A percentile compares a stretch with the other conserved stretches of the same genome.
Conservation (phyloP, 2,329 filamentous ascomycete genomes). For the Penicillium sp. region DNA sequence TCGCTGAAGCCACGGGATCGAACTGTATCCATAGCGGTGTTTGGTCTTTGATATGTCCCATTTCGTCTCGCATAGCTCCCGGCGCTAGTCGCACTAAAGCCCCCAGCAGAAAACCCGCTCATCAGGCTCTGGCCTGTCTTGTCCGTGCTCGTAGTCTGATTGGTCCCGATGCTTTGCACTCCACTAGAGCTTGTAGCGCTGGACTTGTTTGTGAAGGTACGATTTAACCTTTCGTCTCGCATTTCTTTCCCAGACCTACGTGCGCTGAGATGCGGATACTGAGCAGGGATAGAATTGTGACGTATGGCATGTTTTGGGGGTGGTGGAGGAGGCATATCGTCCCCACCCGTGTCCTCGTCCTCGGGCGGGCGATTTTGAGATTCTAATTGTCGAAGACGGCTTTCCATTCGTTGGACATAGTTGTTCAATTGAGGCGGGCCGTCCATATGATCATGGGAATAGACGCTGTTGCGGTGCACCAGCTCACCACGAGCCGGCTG, state of each 20-base stretch:
- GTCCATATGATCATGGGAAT: slow-evolving; percentile 42
- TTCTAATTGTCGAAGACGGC: slow-evolving; percentile 71
- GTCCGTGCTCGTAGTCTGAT: slow-evolving; percentile 68
- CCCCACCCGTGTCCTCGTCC: slow-evolving; percentile 53
- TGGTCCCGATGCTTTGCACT: slow-evolving; percentile 66
- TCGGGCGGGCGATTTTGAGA: slow-evolving; percentile 44
- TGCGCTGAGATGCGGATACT: slow-evolving; percentile 37
- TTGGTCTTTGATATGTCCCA: slow-evolving; percentile 42
- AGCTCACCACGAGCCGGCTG: slow-evolving; percentile 59
- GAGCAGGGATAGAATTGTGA: slow-evolving; percentile 43
- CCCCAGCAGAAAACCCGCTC: slow-evolving; percentile 89
- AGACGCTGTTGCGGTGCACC: slow-evolving; percentile 47
- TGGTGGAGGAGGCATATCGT: slow-evolving; percentile 58
- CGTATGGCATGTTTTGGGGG: slow-evolving; percentile 57
- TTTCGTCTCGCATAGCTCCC: slow-evolving; percentile 80
- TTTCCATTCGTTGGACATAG: slow-evolving; percentile 92
- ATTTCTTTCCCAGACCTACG: slow-evolving; percentile 69
- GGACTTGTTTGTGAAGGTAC: slow-evolving; percentile 87
- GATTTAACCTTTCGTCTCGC: slow-evolving; percentile 65
- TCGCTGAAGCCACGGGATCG: slow-evolving; percentile 42
- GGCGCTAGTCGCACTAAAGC: slow-evolving; percentile 90
- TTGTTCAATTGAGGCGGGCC: slow-evolving; percentile 73
- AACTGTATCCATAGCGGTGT: slow-evolving; percentile 43
- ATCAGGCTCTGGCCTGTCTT: slow-evolving; percentile 84
- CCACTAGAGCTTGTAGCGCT: slow-evolving; percentile 74